phyloP scores from a whole-genome alignment of 2,329 filamentous ascomycete species.

The Truncatella angustata region DNA sequence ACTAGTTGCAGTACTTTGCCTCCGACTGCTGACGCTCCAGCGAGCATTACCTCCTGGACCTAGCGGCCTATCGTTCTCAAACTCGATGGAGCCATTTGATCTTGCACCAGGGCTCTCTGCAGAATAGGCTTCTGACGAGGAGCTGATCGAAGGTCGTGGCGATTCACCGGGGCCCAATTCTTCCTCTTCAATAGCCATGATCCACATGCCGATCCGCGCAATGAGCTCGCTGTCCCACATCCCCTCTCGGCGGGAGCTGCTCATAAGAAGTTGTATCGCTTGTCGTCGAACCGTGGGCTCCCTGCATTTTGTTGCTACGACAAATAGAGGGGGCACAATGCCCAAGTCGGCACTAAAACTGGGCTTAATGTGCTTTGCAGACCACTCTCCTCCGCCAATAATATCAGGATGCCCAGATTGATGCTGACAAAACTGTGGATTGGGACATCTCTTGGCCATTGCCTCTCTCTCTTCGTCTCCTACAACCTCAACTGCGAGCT shows the following conservation, averaged over 20 bases:
- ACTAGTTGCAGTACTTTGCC: conserved; percentile 19
- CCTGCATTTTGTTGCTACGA: conserved; percentile 66
- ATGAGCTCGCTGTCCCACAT: conserved; percentile 67
- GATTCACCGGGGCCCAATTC: conserved; percentile 29
- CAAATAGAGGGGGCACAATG: conserved; percentile 63
- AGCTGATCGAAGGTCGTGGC: conserved; percentile 26
- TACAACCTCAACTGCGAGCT: conserved; percentile 57
- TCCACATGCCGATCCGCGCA: conserved; percentile 54
- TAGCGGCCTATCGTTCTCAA: conserved; percentile 33
- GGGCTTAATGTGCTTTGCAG: conserved; percentile 52
- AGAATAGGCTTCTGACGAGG: conserved; percentile 23
- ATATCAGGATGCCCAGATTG: conserved; percentile 32
- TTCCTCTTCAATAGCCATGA: conserved; percentile 54
- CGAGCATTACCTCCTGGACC: conserved; percentile 44
- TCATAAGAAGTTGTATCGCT: conserved; percentile 60
- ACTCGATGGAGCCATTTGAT: conserved; percentile 29
- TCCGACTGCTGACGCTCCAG: conserved; percentile 31
- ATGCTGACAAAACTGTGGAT: conserved; percentile 43
- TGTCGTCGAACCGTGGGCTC: conserved; percentile 54
- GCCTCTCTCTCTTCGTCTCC: conserved; percentile 55
- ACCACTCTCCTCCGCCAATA: conserved; percentile 41
- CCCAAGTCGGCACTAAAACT: conserved; percentile 64
- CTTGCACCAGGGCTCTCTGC: conserved; percentile 19
- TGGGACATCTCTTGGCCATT: conserved; percentile 42
- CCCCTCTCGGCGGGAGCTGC: conserved; percentile 61